Percentiles rank a stretch among this genome's conserved stretches.
These are phyloP conservation scores for Apiospora koreana DNA, from an alignment of 2,329 filamentous ascomycete genomes.

Conservation along the genomic window DNA sequence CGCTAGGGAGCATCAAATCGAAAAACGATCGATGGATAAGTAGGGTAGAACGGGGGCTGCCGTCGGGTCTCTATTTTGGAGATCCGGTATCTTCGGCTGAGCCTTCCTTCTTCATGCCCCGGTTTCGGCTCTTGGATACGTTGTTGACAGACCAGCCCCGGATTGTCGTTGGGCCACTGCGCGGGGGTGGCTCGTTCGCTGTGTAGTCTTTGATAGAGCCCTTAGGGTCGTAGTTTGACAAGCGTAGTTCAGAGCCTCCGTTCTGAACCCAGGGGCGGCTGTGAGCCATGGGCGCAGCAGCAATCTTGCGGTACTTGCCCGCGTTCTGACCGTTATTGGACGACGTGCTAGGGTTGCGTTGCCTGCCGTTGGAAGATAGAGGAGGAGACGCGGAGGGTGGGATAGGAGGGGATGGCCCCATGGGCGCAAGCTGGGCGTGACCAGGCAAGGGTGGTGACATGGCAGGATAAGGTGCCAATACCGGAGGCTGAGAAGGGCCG, in stretches of 20 bases:
- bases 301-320: slow-evolving; percentile 57
- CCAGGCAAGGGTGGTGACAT: slow-evolving; percentile 27
- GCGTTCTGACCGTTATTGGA: slow-evolving; percentile 29
- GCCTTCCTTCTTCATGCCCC: slow-evolving; percentile 27
- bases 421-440: slow-evolving; percentile 27
- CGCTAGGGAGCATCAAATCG: neutral
- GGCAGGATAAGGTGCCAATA: slow-evolving; percentile 22
- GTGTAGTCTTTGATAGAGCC: slow-evolving; percentile 60
- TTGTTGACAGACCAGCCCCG: slow-evolving; percentile 57
- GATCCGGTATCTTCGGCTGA: slow-evolving; percentile 18
- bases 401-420: slow-evolving; percentile 19
- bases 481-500: slow-evolving; percentile 20
- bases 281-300: slow-evolving; percentile 56
- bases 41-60: neutral
- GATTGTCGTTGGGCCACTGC: slow-evolving; percentile 56
- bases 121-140: slow-evolving; percentile 28
- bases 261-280: slow-evolving; percentile 50
- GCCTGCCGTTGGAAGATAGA: slow-evolving; percentile 25
- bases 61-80: slow-evolving; percentile 10
- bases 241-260: slow-evolving; percentile 53
- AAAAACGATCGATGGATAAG: neutral
- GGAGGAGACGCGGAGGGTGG: neutral
- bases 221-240: slow-evolving; percentile 56
- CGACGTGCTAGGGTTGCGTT: slow-evolving; percentile 33
- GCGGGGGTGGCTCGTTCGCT: slow-evolving; percentile 55